A percentile compares a stretch with the other conserved stretches of the same genome.
phyloP scores from a whole-genome alignment of 1,284 basidiomycete genomes.

The Quambalaria eucalypti region DNA sequence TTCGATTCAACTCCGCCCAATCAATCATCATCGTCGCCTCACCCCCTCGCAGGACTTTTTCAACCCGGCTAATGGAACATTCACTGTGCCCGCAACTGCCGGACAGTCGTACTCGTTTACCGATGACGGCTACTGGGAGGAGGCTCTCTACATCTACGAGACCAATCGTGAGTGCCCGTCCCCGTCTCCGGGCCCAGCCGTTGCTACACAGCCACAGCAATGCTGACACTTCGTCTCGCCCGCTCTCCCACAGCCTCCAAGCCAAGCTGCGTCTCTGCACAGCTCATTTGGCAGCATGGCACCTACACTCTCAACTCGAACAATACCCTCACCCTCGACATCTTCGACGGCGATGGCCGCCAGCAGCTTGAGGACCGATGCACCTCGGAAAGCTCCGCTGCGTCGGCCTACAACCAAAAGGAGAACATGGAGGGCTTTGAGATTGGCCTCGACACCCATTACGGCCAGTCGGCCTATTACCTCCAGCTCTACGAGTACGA shows the following conservation, averaged over 20 bases:
- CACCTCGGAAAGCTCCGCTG: constrained; percentile 9
- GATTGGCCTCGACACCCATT: constrained; percentile 17
- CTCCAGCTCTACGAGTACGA: constrained; percentile 28
- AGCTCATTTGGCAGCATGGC: constrained; percentile 46
- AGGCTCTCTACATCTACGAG: constrained; percentile 35
- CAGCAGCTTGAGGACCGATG: constrained; percentile 17
- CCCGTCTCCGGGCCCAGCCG: too few relatives aligned
- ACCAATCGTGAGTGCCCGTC: too few relatives aligned
- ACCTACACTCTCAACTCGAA: constrained; percentile 33
- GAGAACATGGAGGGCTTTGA: constrained; percentile 13
- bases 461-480: constrained; percentile 11
- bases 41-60: constrained; percentile 27
- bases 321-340: constrained; percentile 18
- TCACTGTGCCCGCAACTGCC: constrained; percentile 30
- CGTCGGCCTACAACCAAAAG: constrained; percentile 18
- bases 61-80: constrained; percentile 38
- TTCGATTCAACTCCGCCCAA: background rate
- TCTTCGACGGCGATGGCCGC: constrained; percentile 23
- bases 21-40: background rate
- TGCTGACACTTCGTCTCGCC: background rate
- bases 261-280: constrained; percentile 34
- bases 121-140: constrained; percentile 43
- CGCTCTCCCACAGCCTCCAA: too few relatives aligned
- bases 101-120: constrained; percentile 45
- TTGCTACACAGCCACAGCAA: too few relatives aligned